A percentile compares a stretch with the other conserved stretches of the same genome.
Evolutionary conservation across 2,329 filamentous ascomycete species (phyloP).

Genomic region (Pseudocercospora pini-densiflorae): DNA sequence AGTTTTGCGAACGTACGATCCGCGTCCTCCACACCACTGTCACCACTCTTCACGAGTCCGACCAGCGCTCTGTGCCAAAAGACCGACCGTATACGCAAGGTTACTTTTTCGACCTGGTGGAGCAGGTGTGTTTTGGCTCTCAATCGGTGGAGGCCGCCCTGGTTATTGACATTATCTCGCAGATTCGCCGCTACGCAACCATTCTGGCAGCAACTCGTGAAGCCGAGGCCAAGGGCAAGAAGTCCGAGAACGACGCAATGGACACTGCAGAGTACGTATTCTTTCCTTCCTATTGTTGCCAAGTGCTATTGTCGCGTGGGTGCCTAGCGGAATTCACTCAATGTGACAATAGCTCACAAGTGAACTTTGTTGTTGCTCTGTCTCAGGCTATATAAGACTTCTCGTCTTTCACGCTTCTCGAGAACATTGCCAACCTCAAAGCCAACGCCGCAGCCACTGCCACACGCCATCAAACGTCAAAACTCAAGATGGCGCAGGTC

Average conservation of each 20-base stretch:
- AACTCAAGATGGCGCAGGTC: neutral
- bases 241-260: constrained; percentile 51
- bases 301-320: constrained; percentile 11
- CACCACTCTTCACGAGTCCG: constrained; percentile 80
- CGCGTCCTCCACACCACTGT: constrained; percentile 89
- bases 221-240: constrained; percentile 62
- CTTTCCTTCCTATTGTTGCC: constrained; percentile 16
- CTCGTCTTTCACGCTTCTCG: constrained; percentile 6
- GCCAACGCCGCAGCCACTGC: neutral
- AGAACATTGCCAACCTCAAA: constrained; percentile 8
- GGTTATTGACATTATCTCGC: constrained; percentile 34
- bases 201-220: constrained; percentile 78
- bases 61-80: constrained; percentile 74
- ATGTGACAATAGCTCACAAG: constrained; percentile 8
- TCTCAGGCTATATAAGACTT: constrained; percentile 8
- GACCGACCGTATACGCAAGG: constrained; percentile 94
- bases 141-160: constrained; percentile 18
- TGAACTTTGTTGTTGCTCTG: constrained; percentile 3
- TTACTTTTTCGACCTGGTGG: constrained; percentile 95
- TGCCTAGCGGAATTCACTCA: constrained; percentile 7
- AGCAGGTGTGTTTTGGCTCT: constrained; percentile 61
- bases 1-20: constrained; percentile 89
- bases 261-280: constrained; percentile 54
- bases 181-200: constrained; percentile 81
- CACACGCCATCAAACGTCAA: neutral